Evolutionary conservation across 2,329 filamentous ascomycete genomes (phyloP).

Genomic region (Paraphaeosphaeria minitans): DNA sequence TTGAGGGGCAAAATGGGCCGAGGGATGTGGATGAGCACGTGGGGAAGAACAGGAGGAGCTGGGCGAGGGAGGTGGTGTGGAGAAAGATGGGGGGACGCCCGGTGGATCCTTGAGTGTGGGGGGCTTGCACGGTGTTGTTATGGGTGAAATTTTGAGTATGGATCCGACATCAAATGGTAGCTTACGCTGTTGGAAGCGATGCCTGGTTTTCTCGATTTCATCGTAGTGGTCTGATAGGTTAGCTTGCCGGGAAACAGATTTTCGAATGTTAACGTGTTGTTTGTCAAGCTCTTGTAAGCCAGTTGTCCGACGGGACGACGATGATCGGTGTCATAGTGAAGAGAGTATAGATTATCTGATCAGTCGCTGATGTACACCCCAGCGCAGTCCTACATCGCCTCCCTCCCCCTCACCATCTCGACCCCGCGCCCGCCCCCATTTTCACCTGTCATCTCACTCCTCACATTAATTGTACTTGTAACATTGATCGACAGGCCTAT

Average conservation of each 20-base stretch:
- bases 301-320: not conserved
- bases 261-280: not conserved
- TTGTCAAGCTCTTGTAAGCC: not conserved
- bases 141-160: no score
- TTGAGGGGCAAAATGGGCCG: constrained; percentile 9
- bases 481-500: not conserved
- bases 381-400: not conserved
- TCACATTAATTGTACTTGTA: constrained; percentile 1
- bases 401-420: not conserved
- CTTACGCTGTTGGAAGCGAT: no score
- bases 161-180: no score
- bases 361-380: not conserved
- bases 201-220: no score
- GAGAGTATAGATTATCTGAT: not conserved
- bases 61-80: constrained; percentile 23
- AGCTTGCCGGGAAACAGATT: no score
- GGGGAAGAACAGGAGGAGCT: constrained; percentile 17
- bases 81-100: constrained; percentile 20
- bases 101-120: constrained; percentile 14
- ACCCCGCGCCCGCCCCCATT: not conserved
- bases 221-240: no score
- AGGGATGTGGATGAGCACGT: not conserved
- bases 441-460: not conserved
- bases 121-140: not conserved
- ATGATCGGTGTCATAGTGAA: not conserved